Evolutionary conservation across 2,329 filamentous ascomycete species (phyloP).

Genomic region (Pezicula radicicola): DNA sequence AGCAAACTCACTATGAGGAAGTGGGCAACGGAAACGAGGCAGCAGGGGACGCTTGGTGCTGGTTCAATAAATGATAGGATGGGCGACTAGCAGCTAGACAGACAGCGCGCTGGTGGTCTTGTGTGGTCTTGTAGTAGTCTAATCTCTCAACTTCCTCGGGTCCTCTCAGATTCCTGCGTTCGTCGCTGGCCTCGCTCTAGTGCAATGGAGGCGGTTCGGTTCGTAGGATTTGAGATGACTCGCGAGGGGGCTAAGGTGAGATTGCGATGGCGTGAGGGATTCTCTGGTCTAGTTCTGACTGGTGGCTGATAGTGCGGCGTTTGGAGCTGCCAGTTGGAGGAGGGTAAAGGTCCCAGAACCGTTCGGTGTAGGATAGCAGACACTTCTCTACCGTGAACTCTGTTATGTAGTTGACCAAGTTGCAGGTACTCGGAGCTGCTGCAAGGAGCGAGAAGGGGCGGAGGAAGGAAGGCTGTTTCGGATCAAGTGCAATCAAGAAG

Average conservation of each 20-base stretch:
- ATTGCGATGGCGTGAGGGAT: neutral
- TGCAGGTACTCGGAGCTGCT: neutral
- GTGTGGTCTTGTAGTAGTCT: neutral
- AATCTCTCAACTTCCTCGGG: neutral
- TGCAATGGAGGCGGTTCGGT: conserved; percentile 1
- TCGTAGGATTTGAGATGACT: neutral
- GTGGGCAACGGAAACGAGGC: neutral
- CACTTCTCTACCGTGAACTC: neutral
- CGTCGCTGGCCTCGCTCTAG: neutral
- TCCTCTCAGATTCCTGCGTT: neutral
- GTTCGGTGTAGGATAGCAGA: neutral
- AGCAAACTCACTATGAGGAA: neutral
- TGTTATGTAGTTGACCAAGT: neutral
- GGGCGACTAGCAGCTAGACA: neutral
- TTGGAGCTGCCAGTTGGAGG: neutral
- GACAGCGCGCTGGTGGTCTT: neutral
- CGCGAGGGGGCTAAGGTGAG: neutral
- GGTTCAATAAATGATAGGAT: neutral
- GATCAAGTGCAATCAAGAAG: neutral
- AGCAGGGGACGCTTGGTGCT: neutral
- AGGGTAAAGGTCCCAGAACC: neutral
- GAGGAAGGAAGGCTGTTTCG: neutral
- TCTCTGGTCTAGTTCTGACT: neutral
- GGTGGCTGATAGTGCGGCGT: neutral
- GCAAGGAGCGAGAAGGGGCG: neutral